Evolutionary conservation across 192 early-diverging fungal genomes (phyloP).

Genomic region (Gamsiella multidivaricata): DNA sequence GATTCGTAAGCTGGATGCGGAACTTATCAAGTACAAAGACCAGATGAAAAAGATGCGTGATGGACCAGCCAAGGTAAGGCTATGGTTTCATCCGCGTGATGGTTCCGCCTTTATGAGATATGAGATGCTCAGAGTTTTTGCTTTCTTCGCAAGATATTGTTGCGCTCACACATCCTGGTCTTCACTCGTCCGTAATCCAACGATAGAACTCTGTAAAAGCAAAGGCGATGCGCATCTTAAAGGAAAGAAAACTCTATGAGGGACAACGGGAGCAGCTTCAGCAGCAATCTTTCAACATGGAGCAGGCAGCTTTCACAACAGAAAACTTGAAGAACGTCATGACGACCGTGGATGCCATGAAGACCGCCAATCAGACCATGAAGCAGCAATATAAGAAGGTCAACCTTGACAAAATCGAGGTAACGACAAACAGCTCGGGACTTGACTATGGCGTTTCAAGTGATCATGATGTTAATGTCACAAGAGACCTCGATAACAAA

Average conservation of each 20-base stretch:
- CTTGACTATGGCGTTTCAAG: not conserved
- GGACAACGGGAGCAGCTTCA: conserved; percentile 92
- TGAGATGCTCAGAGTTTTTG: too few relatives aligned
- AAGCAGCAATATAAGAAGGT: conserved; percentile 97
- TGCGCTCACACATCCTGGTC: too few relatives aligned
- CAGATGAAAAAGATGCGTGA: conserved; percentile 96
- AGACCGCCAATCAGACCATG: conserved; percentile 92
- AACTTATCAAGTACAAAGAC: conserved; percentile 89
- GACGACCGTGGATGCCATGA: conserved; percentile 97
- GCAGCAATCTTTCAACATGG: conserved; percentile 99
- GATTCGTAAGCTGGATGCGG: conserved; percentile 93
- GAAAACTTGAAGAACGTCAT: conserved; percentile 98
- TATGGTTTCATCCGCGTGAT: not conserved
- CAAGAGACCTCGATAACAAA: too few relatives aligned
- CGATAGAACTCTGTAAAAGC: conserved; percentile 88
- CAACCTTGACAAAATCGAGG: conserved; percentile 94
- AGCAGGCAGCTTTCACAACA: conserved; percentile 90
- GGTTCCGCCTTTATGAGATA: not conserved
- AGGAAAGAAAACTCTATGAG: conserved; percentile 97
- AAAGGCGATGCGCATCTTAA: conserved; percentile 88
- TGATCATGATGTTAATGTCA: too few relatives aligned
- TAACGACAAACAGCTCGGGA: conserved; percentile 29
- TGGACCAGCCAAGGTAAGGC: conserved; percentile 79
- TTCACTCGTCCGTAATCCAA: too few relatives aligned
- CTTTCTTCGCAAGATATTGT: too few relatives aligned